Evolutionary conservation across 1,139 yeast genomes (phyloP).

Genomic region (Yamadazyma atlantica): DNA sequence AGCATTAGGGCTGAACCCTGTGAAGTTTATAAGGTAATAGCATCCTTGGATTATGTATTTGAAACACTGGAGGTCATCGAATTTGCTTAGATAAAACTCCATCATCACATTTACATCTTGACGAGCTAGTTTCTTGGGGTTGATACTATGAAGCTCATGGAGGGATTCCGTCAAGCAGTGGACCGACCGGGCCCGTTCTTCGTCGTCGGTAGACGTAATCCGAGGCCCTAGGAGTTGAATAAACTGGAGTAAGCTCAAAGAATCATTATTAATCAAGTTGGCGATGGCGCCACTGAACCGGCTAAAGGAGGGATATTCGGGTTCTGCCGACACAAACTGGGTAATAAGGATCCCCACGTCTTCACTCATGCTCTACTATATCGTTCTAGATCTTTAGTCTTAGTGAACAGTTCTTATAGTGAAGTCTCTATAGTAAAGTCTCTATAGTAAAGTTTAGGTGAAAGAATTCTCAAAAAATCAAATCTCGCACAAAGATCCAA

Average conservation of each 20-base stretch:
- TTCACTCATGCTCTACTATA: background rate
- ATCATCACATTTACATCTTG: constrained; percentile 70
- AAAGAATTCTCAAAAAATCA: no score
- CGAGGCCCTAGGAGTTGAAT: constrained; percentile 42
- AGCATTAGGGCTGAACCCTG: constrained; percentile 33
- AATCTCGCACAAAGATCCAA: no score
- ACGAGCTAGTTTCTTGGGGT: constrained; percentile 38
- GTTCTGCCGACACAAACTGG: constrained; percentile 35
- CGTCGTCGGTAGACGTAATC: constrained; percentile 66
- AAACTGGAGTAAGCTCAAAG: constrained; percentile 33
- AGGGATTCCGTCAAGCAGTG: constrained; percentile 59
- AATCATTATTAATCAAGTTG: constrained; percentile 18
- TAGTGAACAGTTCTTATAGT: background rate
- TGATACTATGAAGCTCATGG: constrained; percentile 19
- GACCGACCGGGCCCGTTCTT: constrained; percentile 52
- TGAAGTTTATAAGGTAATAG: constrained; percentile 49
- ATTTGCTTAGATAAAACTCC: constrained; percentile 62
- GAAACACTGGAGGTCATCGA: constrained; percentile 62
- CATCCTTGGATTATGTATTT: constrained; percentile 58
- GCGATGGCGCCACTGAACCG: constrained; percentile 25
- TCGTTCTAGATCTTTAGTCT: no score
- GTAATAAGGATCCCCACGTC: constrained; percentile 25
- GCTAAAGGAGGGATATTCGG: constrained; percentile 13
- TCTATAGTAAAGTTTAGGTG: no score
- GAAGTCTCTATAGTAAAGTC: no score